Percentiles rank a stretch among this genome's conserved stretches.
Evolutionary conservation across 2,329 filamentous ascomycete genomes (phyloP).

Genomic region (Camillea tinctor): DNA sequence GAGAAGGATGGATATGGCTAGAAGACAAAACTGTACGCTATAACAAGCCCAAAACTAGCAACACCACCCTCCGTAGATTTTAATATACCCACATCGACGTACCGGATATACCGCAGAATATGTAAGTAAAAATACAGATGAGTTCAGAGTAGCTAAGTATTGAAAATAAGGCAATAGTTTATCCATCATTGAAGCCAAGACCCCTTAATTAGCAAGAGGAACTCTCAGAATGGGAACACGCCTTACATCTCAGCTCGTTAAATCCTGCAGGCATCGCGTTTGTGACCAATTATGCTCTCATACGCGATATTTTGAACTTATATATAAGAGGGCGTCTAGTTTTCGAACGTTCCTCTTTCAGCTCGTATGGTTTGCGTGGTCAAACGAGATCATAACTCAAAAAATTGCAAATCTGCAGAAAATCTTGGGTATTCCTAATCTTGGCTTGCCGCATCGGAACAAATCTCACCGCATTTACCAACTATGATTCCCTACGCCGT

Average conservation of each 20-base stretch:
- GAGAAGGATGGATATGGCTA: too few species aligned
- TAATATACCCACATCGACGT: too few species aligned
- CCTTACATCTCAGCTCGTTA: not conserved
- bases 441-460: not conserved
- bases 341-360: not conserved
- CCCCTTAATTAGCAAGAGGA: too few species aligned
- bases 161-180: too few species aligned
- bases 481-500: not conserved
- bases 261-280: not conserved
- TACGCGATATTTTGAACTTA: not conserved
- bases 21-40: too few species aligned
- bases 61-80: too few species aligned
- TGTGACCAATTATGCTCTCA: not conserved
- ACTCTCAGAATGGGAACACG: not conserved
- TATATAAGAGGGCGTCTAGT: not conserved
- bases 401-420: not conserved
- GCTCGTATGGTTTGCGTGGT: not conserved
- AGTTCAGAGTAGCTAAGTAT: too few species aligned
- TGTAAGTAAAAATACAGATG: too few species aligned
- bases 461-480: not conserved
- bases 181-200: too few species aligned
- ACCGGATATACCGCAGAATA: too few species aligned
- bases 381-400: not conserved
- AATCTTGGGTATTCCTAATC: not conserved
- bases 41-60: too few species aligned